These are phyloP conservation scores for Populus nigra DNA, from an alignment of 345 rosid species.

Conservation along the genomic window DNA sequence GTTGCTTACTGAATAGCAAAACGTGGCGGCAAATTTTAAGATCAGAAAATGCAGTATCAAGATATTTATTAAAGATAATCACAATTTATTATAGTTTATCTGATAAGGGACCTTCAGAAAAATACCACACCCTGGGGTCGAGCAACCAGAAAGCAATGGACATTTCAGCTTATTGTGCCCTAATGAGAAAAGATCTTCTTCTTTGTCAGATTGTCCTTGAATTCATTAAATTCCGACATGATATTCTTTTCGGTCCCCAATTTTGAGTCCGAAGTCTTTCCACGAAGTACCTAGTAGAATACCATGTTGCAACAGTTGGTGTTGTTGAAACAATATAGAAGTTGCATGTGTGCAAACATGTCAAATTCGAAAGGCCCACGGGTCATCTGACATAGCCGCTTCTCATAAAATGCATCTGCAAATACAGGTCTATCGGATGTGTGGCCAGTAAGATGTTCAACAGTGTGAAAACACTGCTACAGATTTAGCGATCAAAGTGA, in stretches of 20 bases:
- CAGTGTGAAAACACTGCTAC: not conserved
- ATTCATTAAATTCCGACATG: constrained; percentile 9
- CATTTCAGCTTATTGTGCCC: constrained; percentile 16
- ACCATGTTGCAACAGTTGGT: not conserved
- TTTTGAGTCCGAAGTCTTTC: constrained; percentile 9
- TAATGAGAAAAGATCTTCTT: constrained; percentile 18
- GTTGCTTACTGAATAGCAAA: constrained; percentile 10
- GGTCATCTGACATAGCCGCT: not conserved
- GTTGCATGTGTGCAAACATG: constrained; percentile 12
- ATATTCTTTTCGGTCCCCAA: constrained; percentile 16
- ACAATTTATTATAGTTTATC: not conserved
- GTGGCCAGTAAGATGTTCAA: constrained; percentile 7
- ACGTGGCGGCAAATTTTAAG: not conserved
- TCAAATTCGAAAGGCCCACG: constrained; percentile 3
- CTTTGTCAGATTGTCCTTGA: constrained; percentile 33
- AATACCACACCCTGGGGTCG: constrained; percentile 8
- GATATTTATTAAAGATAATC: constrained; percentile 16
- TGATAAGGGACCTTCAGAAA: constrained; percentile 3
- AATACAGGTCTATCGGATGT: not conserved
- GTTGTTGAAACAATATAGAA: constrained; percentile 4
- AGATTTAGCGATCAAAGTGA: not conserved
- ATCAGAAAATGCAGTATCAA: constrained; percentile 1
- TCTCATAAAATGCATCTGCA: constrained; percentile 4
- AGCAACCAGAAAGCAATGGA: constrained; percentile 19
- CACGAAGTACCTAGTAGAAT: constrained; percentile 2